phyloP scores from a whole-genome alignment of 2,329 filamentous ascomycete species.

The Cyanodermella asteris region DNA sequence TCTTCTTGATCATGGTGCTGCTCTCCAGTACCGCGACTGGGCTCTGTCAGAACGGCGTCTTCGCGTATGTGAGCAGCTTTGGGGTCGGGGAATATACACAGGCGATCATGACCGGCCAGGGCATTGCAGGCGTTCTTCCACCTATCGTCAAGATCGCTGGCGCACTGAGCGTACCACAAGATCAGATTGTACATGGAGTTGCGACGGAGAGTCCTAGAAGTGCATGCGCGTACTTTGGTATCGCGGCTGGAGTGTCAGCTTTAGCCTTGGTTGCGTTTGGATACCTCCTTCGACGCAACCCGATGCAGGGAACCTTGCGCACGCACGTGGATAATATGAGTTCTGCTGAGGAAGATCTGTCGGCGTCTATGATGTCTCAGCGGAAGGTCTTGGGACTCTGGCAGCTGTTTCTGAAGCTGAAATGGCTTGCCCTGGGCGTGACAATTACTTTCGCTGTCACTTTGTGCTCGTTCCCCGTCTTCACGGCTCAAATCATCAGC shows the following conservation, averaged over 20 bases:
- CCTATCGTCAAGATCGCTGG: constrained; percentile 69
- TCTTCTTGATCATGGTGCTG: constrained; percentile 65
- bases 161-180: constrained; percentile 42
- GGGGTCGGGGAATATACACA: constrained; percentile 69
- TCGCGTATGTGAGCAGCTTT: constrained; percentile 76
- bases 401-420: constrained; percentile 52
- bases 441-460: constrained; percentile 64
- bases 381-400: constrained; percentile 35
- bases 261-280: constrained; percentile 51
- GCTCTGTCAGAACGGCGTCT: constrained; percentile 80
- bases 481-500: constrained; percentile 47
- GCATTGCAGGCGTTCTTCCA: constrained; percentile 73
- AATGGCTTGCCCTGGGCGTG: constrained; percentile 54
- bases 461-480: constrained; percentile 93
- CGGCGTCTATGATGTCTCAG: constrained; percentile 6
- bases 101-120: constrained; percentile 89
- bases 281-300: constrained; percentile 40
- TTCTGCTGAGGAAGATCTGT: constrained; percentile 8
- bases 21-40: constrained; percentile 60
- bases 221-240: constrained; percentile 79
- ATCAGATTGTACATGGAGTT: constrained; percentile 8
- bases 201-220: constrained; percentile 36
- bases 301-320: background rate
- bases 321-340: constrained; percentile 1
- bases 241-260: constrained; percentile 56